Percentiles rank a stretch among this genome's conserved stretches.
phyloP scores from a whole-genome alignment of 441 rosid genomes.

The Jatropha podagrica region DNA sequence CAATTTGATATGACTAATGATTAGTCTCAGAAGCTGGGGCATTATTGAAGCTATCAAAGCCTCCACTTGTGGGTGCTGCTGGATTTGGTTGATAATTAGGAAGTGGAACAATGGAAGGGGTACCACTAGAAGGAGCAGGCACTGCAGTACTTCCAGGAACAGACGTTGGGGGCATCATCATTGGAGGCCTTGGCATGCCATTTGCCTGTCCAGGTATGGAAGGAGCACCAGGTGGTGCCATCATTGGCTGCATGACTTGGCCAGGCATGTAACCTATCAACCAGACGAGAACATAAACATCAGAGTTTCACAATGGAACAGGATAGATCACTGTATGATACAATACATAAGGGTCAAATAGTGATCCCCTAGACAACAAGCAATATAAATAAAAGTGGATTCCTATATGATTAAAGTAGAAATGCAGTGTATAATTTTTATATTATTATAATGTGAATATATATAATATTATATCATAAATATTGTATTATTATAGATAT shows the following conservation, averaged over 20 bases:
- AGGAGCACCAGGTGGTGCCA: slow-evolving; percentile 88
- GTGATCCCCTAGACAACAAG: neutral
- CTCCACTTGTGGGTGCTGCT: slow-evolving; percentile 47
- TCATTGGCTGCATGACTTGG: slow-evolving; percentile 61
- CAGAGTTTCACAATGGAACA: neutral
- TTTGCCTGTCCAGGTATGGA: slow-evolving; percentile 68
- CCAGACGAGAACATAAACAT: neutral
- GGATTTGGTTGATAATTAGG: slow-evolving; percentile 63
- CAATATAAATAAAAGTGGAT: neutral
- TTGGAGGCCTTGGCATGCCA: slow-evolving; percentile 69
- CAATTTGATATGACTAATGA: slow-evolving; percentile 41
- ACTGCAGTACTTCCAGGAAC: slow-evolving; percentile 54
- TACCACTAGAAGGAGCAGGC: slow-evolving; percentile 42
- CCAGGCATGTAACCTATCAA: slow-evolving; percentile 55
- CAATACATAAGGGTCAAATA: neutral
- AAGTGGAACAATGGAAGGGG: slow-evolving; percentile 45
- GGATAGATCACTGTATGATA: neutral
- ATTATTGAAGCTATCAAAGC: slow-evolving; percentile 54
- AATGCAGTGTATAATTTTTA: too few species aligned
- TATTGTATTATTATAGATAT: too few species aligned
- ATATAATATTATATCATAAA: too few species aligned
- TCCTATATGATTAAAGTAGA: neutral
- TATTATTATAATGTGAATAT: too few species aligned
- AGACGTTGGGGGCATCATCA: slow-evolving; percentile 45
- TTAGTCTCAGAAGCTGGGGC: slow-evolving; percentile 58